phyloP scores from a whole-genome alignment of 495 filamentous ascomycete species.

The Podospora pseudocomata region DNA sequence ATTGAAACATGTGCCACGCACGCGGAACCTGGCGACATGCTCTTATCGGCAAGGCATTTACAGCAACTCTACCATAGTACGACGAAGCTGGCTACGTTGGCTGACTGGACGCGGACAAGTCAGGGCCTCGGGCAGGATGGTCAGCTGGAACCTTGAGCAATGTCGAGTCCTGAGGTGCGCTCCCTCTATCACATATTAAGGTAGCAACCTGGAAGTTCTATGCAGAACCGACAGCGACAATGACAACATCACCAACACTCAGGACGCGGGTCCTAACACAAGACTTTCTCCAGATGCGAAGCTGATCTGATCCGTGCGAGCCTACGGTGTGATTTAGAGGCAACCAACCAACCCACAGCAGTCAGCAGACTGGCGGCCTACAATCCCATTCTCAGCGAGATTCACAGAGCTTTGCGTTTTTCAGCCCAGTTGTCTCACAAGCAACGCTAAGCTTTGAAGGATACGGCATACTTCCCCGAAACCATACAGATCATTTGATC shows the following conservation, averaged over 20 bases:
- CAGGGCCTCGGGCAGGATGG: neutral
- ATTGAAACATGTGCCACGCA: constrained; percentile 3
- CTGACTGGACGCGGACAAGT: neutral
- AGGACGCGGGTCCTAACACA: neutral
- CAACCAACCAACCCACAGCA: neutral
- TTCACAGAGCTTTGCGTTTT: neutral
- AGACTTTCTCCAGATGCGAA: neutral
- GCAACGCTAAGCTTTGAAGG: neutral
- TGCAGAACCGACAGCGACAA: neutral
- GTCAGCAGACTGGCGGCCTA: neutral
- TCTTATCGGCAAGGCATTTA: neutral
- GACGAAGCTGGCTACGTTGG: neutral
- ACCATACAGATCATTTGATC: neutral
- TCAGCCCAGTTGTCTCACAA: neutral
- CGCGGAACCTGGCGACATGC: neutral
- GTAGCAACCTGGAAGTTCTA: constrained; percentile 1
- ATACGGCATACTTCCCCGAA: neutral
- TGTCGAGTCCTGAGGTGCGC: neutral
- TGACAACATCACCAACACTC: neutral
- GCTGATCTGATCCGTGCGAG: neutral
- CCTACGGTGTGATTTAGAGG: neutral
- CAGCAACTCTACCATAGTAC: constrained; percentile 1
- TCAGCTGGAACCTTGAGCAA: neutral
- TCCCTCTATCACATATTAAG: neutral
- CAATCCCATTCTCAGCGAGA: neutral